These are phyloP conservation scores for Coemansia sp. DNA, from an alignment of 192 early-diverging fungal species.

Conservation along the genomic window DNA sequence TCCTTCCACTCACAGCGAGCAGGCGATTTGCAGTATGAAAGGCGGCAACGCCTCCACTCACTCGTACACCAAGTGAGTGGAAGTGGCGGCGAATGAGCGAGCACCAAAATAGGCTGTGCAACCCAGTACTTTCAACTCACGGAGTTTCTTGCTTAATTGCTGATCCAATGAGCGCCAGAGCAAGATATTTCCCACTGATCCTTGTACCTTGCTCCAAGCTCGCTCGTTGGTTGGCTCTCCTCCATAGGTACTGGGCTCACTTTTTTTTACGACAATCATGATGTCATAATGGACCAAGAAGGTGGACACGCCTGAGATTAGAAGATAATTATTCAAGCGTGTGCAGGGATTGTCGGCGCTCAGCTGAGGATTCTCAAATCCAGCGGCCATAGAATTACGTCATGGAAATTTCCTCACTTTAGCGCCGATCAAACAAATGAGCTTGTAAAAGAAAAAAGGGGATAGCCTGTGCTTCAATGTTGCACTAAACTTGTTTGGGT, in stretches of 20 bases:
- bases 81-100: background rate
- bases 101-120: background rate
- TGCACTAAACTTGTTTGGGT: too few species aligned
- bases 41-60: background rate
- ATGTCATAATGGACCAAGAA: constrained; percentile 4
- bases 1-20: background rate
- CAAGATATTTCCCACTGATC: background rate
- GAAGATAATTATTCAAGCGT: background rate
- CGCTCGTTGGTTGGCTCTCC: background rate
- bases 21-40: background rate
- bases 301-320: background rate
- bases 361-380: background rate
- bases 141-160: background rate
- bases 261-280: background rate
- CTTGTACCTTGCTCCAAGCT: background rate
- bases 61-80: background rate
- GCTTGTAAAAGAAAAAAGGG: too few species aligned
- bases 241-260: background rate
- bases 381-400: too few species aligned
- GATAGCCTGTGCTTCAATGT: too few species aligned
- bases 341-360: background rate
- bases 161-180: background rate
- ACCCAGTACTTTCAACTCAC: background rate
- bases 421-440: too few species aligned
- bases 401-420: too few species aligned